A percentile compares a stretch with the other conserved stretches of the same genome.
Conservation (phyloP, 257 asterid species). For the Ligustrum vulgare region DNA sequence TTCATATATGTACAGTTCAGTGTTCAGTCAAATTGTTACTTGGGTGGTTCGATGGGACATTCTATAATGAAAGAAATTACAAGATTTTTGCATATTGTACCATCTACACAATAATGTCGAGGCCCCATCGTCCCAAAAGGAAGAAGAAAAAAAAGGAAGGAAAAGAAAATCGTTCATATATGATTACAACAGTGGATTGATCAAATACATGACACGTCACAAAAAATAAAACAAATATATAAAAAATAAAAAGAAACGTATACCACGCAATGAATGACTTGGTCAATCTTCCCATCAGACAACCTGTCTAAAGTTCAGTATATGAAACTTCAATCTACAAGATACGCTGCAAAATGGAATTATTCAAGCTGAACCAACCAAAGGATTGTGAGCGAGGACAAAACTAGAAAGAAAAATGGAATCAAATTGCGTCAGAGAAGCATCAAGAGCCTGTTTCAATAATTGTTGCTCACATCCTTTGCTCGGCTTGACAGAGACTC, state of each 20-base stretch:
- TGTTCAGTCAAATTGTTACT: no score
- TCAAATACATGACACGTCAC: background rate
- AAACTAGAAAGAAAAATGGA: slow-evolving; percentile 36
- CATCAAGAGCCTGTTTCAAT: slow-evolving; percentile 54
- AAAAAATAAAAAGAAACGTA: background rate
- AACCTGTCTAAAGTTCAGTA: slow-evolving; percentile 32
- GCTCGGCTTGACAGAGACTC: slow-evolving; percentile 20
- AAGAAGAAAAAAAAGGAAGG: background rate
- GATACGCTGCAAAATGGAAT: background rate
- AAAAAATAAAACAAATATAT: background rate
- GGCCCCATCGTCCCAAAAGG: background rate
- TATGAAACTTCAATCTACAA: background rate
- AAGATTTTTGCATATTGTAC: no score
- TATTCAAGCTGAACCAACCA: background rate
- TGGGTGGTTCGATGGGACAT: no score
- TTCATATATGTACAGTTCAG: no score
- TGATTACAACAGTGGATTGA: background rate
- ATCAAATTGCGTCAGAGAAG: slow-evolving; percentile 51
- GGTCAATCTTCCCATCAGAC: slow-evolving; percentile 39
- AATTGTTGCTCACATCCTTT: slow-evolving; percentile 37
- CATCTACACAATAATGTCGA: background rate
- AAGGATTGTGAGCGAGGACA: slow-evolving; percentile 18
- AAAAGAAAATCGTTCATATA: background rate
- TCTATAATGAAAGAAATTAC: background rate
- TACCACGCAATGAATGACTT: slow-evolving; percentile 36